phyloP scores from a whole-genome alignment of 768 basidiomycete species.

The Mycena polygramma region DNA sequence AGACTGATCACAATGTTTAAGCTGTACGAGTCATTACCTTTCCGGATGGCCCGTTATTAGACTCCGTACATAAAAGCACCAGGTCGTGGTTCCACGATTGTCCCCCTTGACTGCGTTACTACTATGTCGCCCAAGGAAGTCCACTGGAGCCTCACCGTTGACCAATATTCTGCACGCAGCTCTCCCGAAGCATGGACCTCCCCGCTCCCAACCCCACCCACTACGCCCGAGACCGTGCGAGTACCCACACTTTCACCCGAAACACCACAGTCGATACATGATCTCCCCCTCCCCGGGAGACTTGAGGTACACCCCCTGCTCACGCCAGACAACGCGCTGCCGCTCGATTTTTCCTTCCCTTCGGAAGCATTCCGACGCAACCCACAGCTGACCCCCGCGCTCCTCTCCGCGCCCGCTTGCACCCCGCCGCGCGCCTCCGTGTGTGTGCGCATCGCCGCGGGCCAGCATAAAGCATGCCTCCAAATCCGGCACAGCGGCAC shows the following conservation, averaged over 20 bases:
- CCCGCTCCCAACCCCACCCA: neutral
- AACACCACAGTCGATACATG: neutral
- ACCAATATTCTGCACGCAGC: conserved; percentile 11
- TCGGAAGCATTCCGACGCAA: conserved; percentile 31
- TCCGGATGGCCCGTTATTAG: conserved; percentile 4
- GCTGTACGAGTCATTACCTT: conserved; percentile 9
- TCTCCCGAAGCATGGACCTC: conserved; percentile 21
- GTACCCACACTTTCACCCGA: neutral
- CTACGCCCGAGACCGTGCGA: neutral
- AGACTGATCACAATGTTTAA: neutral
- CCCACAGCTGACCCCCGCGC: conserved; percentile 14
- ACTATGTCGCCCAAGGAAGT: conserved; percentile 23
- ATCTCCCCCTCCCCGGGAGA: conserved; percentile 4
- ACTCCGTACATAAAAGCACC: neutral
- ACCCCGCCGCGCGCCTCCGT: conserved; percentile 21
- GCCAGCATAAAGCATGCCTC: neutral
- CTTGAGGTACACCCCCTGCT: conserved; percentile 19
- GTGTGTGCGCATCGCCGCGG: conserved; percentile 25
- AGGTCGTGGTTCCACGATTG: neutral
- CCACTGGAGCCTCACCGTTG: conserved; percentile 25
- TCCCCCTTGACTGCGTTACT: neutral
- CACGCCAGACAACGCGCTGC: neutral
- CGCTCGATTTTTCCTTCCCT: conserved; percentile 29
- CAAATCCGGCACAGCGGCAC: neutral
- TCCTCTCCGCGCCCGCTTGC: conserved; percentile 27